Base-by-base conservation (phyloP, 2,329 filamentous ascomycete species). In the Colletotrichum destructivum region DNA sequence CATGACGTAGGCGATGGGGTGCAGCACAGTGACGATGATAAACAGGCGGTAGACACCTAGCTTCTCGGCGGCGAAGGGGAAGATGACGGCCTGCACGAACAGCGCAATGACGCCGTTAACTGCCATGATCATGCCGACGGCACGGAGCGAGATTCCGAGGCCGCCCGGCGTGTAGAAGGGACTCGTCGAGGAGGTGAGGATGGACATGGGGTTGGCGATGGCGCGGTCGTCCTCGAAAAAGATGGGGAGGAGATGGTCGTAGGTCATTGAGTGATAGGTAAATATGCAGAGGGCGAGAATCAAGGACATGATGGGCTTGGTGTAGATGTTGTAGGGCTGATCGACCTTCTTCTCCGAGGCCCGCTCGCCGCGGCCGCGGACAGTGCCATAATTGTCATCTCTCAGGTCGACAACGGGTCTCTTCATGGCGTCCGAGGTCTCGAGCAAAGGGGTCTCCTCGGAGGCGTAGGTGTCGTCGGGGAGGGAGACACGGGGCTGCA, bases 181-280 rank as follows among this genome's bases (percentile, higher is more conserved):
- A 75, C 82, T 87, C 52, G 78, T 77, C n/a, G 77, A 69, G 2
- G 79, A 75, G 31, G 75, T 75, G 52, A 80, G 72, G 31, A 82
- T 74, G 7, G 84, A 79, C 52, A 84, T 81, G 56, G 84, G 66
- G 47, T 56, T 61, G 60, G 46, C 78, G 35, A 82, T 79, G 73
- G 82, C 83, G 40, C 89, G 88, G 51, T 91, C 87, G 76, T 98
- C 95, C 80, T 98, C 95, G 62, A 98, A 90, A 82, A 98, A 98
- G 71, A 98, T 98, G 9, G 95, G 95, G 65, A 98, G 87, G 0
- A 98, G 88, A 79, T 97, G 94, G 78, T 98, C 96, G 82, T 94
- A 98, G 0, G 93, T 95, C 95, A 98, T 98, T 47, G 93, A 94
- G 82, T 98, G 95, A 80, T 97, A 97, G 5, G 94, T 96, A 83